phyloP scores from a whole-genome alignment of 345 rosid species.

The Populus simonii region DNA sequence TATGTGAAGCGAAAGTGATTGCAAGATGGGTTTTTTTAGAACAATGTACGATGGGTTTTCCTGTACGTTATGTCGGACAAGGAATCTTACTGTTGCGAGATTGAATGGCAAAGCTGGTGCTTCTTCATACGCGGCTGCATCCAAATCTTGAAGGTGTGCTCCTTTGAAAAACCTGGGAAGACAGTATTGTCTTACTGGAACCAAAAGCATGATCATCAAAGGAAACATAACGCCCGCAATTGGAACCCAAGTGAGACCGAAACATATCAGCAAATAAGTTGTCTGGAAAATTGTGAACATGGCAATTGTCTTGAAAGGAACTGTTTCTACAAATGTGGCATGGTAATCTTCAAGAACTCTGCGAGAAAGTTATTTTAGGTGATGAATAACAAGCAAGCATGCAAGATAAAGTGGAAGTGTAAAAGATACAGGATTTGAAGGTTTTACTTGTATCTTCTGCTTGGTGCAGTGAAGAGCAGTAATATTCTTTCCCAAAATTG shows the following conservation, averaged over 20 bases:
- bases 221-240: conserved; percentile 34
- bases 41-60: too few species aligned
- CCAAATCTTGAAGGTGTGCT: conserved; percentile 30
- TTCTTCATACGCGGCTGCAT: conserved; percentile 33
- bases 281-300: conserved; percentile 27
- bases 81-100: conserved; percentile 28
- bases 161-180: conserved; percentile 34
- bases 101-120: conserved; percentile 31
- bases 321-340: conserved; percentile 32
- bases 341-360: conserved; percentile 34
- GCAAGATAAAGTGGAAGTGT: neutral
- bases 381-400: neutral
- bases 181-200: conserved; percentile 32
- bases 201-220: conserved; percentile 34
- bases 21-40: neutral
- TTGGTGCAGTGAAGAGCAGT: conserved; percentile 33
- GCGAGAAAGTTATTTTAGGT: conserved; percentile 3
- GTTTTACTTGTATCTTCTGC: conserved; percentile 32
- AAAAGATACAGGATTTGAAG: neutral
- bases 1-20: neutral
- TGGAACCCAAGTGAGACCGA: conserved; percentile 35
- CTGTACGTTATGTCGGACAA: neutral
- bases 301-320: conserved; percentile 29
- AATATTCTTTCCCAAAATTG: conserved; percentile 35
- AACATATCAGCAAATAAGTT: conserved; percentile 21